These are phyloP conservation scores for Pythium monospermum DNA, from an alignment of 352 stramenopile genomes.

Conservation along the genomic window DNA sequence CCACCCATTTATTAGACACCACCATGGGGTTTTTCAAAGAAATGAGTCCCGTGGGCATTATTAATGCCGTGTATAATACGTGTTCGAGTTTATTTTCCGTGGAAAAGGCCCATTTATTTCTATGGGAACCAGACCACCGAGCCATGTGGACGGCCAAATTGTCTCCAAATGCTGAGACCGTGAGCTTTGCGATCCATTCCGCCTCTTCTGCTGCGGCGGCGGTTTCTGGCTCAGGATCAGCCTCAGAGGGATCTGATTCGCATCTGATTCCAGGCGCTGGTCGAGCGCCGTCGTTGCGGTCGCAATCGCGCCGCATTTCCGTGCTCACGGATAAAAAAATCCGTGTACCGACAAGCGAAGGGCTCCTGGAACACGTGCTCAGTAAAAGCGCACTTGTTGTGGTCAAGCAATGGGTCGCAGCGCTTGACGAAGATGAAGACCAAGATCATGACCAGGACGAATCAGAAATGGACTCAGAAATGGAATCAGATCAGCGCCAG, in stretches of 20 bases:
- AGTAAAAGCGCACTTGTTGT: slow-evolving; percentile 39
- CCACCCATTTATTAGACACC: slow-evolving; percentile 51
- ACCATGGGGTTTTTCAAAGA: slow-evolving; percentile 81
- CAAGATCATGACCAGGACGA: not conserved
- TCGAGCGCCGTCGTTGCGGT: slow-evolving; percentile 7
- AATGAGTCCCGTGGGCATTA: slow-evolving; percentile 69
- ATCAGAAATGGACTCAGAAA: too few species aligned
- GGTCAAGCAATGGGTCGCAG: slow-evolving; percentile 46
- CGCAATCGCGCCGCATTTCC: slow-evolving; percentile 45
- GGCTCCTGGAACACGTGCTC: slow-evolving; percentile 55
- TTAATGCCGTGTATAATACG: slow-evolving; percentile 79
- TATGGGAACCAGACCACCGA: slow-evolving; percentile 46
- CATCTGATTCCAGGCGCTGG: too few species aligned
- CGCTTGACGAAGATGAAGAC: slow-evolving; percentile 8
- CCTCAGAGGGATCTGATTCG: not conserved
- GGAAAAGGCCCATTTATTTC: slow-evolving; percentile 57
- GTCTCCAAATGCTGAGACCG: slow-evolving; percentile 22
- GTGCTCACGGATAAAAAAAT: slow-evolving; percentile 61
- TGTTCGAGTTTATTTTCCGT: slow-evolving; percentile 59
- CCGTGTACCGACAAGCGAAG: slow-evolving; percentile 38
- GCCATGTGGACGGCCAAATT: slow-evolving; percentile 76
- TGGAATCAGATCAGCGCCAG: not conserved
- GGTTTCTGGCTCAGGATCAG: not conserved
- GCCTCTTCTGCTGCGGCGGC: not conserved
- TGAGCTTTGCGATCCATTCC: slow-evolving; percentile 1